Percentiles rank a stretch among this genome's conserved stretches.
Conservation (phyloP, 805 yeast genomes). For the Nadsonia fulvescens region DNA sequence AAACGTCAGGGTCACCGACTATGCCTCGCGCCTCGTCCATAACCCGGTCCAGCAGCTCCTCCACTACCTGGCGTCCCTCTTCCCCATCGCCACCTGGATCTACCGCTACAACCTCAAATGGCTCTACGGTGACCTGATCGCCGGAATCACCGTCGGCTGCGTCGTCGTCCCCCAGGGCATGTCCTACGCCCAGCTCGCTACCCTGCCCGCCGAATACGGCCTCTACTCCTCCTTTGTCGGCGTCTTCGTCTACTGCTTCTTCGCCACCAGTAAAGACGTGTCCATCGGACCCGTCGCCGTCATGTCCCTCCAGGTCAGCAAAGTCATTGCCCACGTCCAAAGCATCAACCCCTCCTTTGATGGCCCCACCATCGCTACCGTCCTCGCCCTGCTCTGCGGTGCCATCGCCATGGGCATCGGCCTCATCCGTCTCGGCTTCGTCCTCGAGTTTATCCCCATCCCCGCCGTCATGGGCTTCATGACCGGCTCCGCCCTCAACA, state of each 20-base stretch:
- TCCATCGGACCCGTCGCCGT: constrained; percentile 96
- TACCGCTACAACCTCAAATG: constrained; percentile 65
- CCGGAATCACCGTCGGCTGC: constrained; percentile 86
- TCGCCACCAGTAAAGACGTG: constrained; percentile 91
- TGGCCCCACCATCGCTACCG: constrained; percentile 65
- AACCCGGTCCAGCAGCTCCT: constrained; percentile 25
- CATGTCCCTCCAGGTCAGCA: constrained; percentile 74
- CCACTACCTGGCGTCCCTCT: constrained; percentile 40
- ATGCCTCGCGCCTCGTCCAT: no score
- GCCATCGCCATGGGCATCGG: constrained; percentile 72
- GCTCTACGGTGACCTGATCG: constrained; percentile 69
- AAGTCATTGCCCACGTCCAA: constrained; percentile 51
- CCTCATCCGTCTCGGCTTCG: constrained; percentile 64
- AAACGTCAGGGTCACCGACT: constrained; percentile 1
- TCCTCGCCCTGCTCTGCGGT: constrained; percentile 68
- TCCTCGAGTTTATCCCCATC: constrained; percentile 72
- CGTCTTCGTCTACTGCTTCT: constrained; percentile 70
- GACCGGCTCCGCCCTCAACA: constrained; percentile 83
- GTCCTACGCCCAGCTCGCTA: constrained; percentile 86
- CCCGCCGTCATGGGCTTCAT: constrained; percentile 92
- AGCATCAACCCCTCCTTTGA: constrained; percentile 25
- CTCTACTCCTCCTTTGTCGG: constrained; percentile 85
- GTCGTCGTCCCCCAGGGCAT: constrained; percentile 89
- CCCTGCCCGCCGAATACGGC: constrained; percentile 67
- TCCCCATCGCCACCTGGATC: constrained; percentile 76